Conservation (phyloP, 2,329 filamentous ascomycete genomes). For the Pseudocercospora macadamiae region DNA sequence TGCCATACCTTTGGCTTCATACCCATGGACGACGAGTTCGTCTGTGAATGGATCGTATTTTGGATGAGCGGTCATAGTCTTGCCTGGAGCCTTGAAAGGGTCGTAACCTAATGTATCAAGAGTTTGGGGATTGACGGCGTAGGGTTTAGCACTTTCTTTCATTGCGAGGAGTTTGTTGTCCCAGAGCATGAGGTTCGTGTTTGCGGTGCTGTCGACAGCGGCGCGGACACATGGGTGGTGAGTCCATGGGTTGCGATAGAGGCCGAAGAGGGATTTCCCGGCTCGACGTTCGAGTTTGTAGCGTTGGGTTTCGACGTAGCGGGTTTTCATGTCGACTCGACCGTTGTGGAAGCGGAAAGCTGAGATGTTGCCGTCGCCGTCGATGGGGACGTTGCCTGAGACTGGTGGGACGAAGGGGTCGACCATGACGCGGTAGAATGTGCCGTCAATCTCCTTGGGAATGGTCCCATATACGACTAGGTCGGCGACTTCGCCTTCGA, state of each 20-base stretch:
- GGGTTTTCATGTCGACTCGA: slow-evolving; percentile 46
- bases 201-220: slow-evolving; percentile 57
- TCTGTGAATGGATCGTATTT: slow-evolving; percentile 48
- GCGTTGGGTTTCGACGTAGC: slow-evolving; percentile 49
- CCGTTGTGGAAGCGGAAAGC: slow-evolving; percentile 47
- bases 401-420: slow-evolving; percentile 58
- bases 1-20: slow-evolving; percentile 43
- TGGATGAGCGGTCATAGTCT: slow-evolving; percentile 50
- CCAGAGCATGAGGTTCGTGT: slow-evolving; percentile 64
- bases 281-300: slow-evolving; percentile 45
- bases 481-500: slow-evolving; percentile 45
- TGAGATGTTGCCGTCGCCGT: slow-evolving; percentile 49
- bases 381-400: slow-evolving; percentile 58
- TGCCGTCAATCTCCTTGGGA: slow-evolving; percentile 37
- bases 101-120: slow-evolving; percentile 45
- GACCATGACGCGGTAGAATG: slow-evolving; percentile 53
- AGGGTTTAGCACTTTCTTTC: slow-evolving; percentile 52
- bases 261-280: slow-evolving; percentile 52
- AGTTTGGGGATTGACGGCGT: slow-evolving; percentile 45
- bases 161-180: slow-evolving; percentile 57
- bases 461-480: slow-evolving; percentile 37
- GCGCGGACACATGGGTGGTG: slow-evolving; percentile 38
- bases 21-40: slow-evolving; percentile 47
- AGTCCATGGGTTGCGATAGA: slow-evolving; percentile 61
- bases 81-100: slow-evolving; percentile 43